phyloP scores from a whole-genome alignment of 73 alveolate species.

The Diophrys appendiculata region DNA sequence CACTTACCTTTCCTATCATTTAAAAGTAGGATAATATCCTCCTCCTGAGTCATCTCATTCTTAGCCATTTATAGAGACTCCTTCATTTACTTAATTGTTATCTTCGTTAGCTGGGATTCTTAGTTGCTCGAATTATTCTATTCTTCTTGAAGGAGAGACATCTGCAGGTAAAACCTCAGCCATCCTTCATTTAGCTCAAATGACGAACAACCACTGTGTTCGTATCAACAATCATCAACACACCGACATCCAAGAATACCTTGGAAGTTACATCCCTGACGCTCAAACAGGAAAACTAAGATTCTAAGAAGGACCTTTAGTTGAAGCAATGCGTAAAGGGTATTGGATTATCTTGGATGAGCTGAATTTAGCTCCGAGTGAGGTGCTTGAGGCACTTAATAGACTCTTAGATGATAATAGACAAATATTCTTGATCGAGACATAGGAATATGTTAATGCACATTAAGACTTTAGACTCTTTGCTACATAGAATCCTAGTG shows the following conservation, averaged over 20 bases:
- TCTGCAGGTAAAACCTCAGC: slow-evolving; percentile 99
- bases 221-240: slow-evolving; percentile 98
- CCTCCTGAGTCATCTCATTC: background rate
- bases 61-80: slow-evolving; percentile 69
- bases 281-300: slow-evolving; percentile 78
- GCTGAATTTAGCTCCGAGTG: slow-evolving; percentile 94
- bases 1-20: background rate
- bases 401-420: slow-evolving; percentile 99
- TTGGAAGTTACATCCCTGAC: slow-evolving; percentile 93
- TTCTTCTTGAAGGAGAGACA: slow-evolving; percentile 98
- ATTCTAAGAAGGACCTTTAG: slow-evolving; percentile 94
- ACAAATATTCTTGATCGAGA: slow-evolving; percentile 96
- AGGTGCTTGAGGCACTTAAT: slow-evolving; percentile 94
- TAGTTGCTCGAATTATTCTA: slow-evolving; percentile 87
- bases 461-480: slow-evolving; percentile 96
- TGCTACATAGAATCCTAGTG: slow-evolving; percentile 99
- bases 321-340: slow-evolving; percentile 27
- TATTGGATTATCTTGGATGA: slow-evolving; percentile 81
- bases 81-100: slow-evolving; percentile 68
- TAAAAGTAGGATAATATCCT: background rate
- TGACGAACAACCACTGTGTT: slow-evolving; percentile 89
- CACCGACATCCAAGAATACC: slow-evolving; percentile 97
- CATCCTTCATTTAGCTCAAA: slow-evolving; percentile 88
- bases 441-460: slow-evolving; percentile 92
- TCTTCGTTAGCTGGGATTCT: slow-evolving; percentile 78